Percentiles rank a stretch among this genome's conserved stretches.
These are phyloP conservation scores for Sabuloglossum arenarium DNA, from an alignment of 495 filamentous ascomycete genomes.

Conservation along the genomic window DNA sequence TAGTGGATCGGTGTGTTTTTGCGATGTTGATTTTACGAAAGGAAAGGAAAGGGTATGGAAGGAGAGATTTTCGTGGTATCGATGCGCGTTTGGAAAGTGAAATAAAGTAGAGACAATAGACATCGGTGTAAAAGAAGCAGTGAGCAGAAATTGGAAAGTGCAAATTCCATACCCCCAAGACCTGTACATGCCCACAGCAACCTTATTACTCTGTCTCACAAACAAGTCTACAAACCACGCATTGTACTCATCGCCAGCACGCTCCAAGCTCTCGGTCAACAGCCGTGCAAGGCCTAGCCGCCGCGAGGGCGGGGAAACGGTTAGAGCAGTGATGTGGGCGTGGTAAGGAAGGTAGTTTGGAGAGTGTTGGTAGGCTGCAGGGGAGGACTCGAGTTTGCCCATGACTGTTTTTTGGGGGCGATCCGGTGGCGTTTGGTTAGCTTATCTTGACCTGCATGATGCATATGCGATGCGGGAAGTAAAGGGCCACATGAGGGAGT, in stretches of 20 bases:
- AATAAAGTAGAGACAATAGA: too few species aligned
- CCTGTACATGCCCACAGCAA: slow-evolving; percentile 72
- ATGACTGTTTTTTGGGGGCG: slow-evolving; percentile 39
- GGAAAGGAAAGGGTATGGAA: too few species aligned
- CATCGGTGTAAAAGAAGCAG: too few species aligned
- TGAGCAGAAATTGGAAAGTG: not conserved
- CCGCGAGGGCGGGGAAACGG: slow-evolving; percentile 69
- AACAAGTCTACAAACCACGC: slow-evolving; percentile 95
- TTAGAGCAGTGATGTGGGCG: slow-evolving; percentile 91
- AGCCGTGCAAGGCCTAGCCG: slow-evolving; percentile 67
- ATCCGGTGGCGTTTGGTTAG: not conserved
- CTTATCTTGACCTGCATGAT: not conserved
- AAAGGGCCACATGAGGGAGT: not conserved
- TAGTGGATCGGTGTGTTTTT: too few species aligned
- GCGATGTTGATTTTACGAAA: too few species aligned
- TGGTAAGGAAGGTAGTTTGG: slow-evolving; percentile 79
- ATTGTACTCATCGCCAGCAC: slow-evolving; percentile 51
- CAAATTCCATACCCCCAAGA: slow-evolving; percentile 50
- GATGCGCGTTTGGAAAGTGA: too few species aligned
- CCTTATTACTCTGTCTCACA: slow-evolving; percentile 69
- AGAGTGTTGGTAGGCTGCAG: slow-evolving; percentile 42
- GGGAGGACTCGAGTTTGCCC: slow-evolving; percentile 86
- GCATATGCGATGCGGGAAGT: not conserved
- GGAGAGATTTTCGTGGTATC: too few species aligned
- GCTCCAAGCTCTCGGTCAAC: slow-evolving; percentile 60